phyloP scores from a whole-genome alignment of 345 rosid species.

The Erysimum cheiranthoides region DNA sequence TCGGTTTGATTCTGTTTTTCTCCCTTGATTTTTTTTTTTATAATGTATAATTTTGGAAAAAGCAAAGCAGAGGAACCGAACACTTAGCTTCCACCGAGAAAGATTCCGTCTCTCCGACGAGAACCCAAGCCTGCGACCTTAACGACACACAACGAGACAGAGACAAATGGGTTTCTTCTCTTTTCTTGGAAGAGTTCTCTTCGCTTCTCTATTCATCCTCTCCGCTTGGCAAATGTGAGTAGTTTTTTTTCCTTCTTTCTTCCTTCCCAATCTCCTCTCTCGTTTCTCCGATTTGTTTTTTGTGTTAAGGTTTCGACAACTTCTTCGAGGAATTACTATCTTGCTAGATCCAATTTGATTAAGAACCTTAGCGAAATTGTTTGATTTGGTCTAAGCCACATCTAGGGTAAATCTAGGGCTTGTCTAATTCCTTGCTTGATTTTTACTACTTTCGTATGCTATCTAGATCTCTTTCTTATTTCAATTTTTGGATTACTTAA shows the following conservation, averaged over 20 bases:
- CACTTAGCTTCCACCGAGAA: conserved; percentile 23
- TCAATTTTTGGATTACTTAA: background rate
- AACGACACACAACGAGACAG: background rate
- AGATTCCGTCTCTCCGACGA: conserved; percentile 36
- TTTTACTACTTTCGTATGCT: background rate
- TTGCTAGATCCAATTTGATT: conserved; percentile 24
- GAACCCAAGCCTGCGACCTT: conserved; percentile 28
- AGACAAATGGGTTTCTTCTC: conserved; percentile 83
- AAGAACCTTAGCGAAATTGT: background rate
- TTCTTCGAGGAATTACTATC: background rate
- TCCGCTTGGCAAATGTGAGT: conserved; percentile 90
- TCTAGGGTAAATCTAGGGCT: conserved; percentile 34
- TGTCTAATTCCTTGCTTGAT: background rate
- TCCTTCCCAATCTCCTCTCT: conserved; percentile 19
- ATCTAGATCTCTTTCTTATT: conserved; percentile 24
- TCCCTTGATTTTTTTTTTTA: too few relatives aligned
- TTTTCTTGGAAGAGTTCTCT: conserved; percentile 86
- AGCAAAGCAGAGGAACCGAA: conserved; percentile 26
- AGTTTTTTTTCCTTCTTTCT: background rate
- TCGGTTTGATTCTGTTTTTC: background rate
- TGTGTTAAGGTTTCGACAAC: background rate
- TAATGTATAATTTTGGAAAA: background rate
- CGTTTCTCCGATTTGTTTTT: background rate
- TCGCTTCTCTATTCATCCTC: conserved; percentile 85
- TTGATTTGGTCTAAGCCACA: conserved; percentile 14